phyloP scores from a whole-genome alignment of 305 asterid species.

The Withania somnifera region DNA sequence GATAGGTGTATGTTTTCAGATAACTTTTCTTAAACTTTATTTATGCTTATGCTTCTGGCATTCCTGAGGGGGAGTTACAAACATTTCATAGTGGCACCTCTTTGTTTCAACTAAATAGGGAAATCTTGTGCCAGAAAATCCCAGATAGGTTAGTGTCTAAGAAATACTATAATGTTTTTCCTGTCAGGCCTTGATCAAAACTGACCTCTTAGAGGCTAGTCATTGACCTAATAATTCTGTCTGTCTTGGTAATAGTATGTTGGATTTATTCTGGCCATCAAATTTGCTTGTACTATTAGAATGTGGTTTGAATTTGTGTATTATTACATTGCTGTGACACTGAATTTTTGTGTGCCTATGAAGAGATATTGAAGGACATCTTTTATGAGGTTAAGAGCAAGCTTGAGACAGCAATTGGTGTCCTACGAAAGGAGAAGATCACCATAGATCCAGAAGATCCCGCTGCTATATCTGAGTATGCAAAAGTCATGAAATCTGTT shows the following conservation, averaged over 20 bases:
- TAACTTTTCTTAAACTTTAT: neutral
- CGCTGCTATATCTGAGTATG: constrained; percentile 75
- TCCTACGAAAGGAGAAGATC: constrained; percentile 75
- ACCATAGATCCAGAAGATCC: constrained; percentile 79
- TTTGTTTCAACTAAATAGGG: neutral
- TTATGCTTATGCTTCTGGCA: neutral
- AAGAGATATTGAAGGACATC: constrained; percentile 86
- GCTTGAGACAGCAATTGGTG: constrained; percentile 70
- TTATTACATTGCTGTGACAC: constrained; percentile 8
- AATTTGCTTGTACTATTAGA: neutral
- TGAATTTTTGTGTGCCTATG: constrained; percentile 26
- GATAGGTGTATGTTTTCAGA: neutral
- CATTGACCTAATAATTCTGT: neutral
- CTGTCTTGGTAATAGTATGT: neutral
- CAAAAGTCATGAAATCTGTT: constrained; percentile 66
- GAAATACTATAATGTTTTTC: neutral
- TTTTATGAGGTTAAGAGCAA: constrained; percentile 83
- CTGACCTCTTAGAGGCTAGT: neutral
- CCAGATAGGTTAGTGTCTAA: neutral
- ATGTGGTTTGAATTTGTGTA: neutral
- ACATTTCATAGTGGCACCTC: neutral
- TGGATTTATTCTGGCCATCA: neutral
- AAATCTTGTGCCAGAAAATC: neutral
- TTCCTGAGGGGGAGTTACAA: neutral
- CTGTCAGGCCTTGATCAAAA: neutral